Base-by-base conservation (phyloP, 1,139 yeast species). In the Hyphopichia wangnamkhiaoensis region DNA sequence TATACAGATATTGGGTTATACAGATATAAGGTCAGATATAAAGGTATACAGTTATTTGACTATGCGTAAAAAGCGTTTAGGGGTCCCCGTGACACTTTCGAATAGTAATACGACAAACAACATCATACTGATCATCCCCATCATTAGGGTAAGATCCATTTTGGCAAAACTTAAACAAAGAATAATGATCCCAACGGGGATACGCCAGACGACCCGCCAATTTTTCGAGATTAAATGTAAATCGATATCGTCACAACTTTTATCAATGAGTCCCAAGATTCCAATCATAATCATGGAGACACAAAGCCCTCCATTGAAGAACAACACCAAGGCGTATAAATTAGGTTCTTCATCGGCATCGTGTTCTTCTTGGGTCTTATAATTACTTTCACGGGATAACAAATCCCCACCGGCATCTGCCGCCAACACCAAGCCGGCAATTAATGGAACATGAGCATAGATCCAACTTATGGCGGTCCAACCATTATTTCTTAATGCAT, bases 341-440 rank as follows among this genome's bases (percentile, higher is more conserved):
- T 56, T 54, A 5, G 46, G 53, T 27, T 56, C 68, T 33, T 57
- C 65, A 31, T 53, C 65, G 19, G 35, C 54, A 12, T 28, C 44
- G 10, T 35, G 45, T 42, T 43, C 12, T 46, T 45, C 24, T 41
- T 48, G 19, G 53, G 56, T 23, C 50, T 41, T n/a, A 46, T 42
- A 25, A 69, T 58, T 39, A 79, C 56, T 9, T 17, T 27, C 16
- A 6, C 37, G 13, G 4, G 9, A n/a, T 2, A 35, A 24, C 13
- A 35, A 24, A 34, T 77, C 82, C 2, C 80, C 82, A 7, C 81
- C 83, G 7, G 85, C 75, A 60, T 81, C 86, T 1, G 86, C 87
- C 21, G 82, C 74, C 40, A 81, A 63, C 33, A 79, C 72, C 44
- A 79, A 54, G 10, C 74, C 54, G 0, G 76, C 80, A 35, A 79